Evolutionary conservation across 495 filamentous ascomycete genomes (phyloP), one percentile per base, ranked within the genome.

Genomic region (Xylaria venustula): DNA sequence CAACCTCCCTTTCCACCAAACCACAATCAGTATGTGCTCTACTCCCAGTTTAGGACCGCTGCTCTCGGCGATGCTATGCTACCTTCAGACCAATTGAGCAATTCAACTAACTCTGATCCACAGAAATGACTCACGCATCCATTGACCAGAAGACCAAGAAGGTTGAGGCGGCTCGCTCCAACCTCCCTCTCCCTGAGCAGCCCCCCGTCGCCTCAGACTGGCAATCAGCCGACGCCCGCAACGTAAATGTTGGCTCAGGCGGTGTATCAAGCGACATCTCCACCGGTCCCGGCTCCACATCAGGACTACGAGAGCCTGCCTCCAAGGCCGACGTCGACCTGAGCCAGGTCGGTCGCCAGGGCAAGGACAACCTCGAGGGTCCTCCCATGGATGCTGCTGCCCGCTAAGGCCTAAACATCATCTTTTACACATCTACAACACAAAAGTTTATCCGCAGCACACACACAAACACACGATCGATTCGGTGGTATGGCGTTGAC

Each of bases 101-200:
- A 54, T 47, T 26, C 51, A 54, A 26, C 19, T 52, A 48, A 56
- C 2, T 23, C 15, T 19, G 28, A 19, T 17, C 15, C 9, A 26
- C 17, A 65, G 64, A 64, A 50, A 77, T 77, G 72, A 19, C 71
- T 23, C 60, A 78, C 60, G 76, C 73, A 77, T 47, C 50, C 14
- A 56, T 36, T 26, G 51, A 55, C 32, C 59, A 54, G 26, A 91
- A 91, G 71, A 65, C 75, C 54, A 73, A 85, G 45, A 76, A 87
- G 73, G 87, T 92, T 64, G 86, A 86, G 19, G 72, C 88, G 67
- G 77, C 75, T 68, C 78, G 85, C 73, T 71, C 86, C 66, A 90
- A 91, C 74, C 85, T 95, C 20, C 90, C 89, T 30, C 81, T 93
- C 46, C 91, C 91, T 12, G 88, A 93, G 1, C 75, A 92, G 37